These are phyloP conservation scores for Penicillium dipodomyicola DNA, from an alignment of 495 filamentous ascomycete genomes.

Conservation along the genomic window DNA sequence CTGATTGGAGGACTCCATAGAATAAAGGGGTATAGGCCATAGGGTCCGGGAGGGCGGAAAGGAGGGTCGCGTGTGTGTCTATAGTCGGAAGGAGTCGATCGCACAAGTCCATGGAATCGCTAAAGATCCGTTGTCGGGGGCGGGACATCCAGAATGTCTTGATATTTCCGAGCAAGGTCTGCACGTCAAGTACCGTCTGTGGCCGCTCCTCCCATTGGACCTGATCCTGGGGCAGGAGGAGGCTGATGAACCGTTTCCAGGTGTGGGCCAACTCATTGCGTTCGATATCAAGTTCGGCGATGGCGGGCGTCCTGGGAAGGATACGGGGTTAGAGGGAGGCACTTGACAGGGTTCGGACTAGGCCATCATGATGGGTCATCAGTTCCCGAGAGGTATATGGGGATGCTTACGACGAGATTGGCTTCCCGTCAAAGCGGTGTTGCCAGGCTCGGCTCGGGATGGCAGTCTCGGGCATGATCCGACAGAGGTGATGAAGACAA, in stretches of 20 bases:
- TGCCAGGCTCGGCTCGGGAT: constrained; percentile 18
- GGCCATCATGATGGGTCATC: neutral
- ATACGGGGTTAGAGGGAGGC: neutral
- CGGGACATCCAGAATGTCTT: constrained; percentile 35
- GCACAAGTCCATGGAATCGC: constrained; percentile 32
- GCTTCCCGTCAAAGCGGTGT: constrained; percentile 28
- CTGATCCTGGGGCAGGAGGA: constrained; percentile 33
- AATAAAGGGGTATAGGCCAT: constrained; percentile 43
- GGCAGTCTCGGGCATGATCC: constrained; percentile 25
- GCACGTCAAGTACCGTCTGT: constrained; percentile 35
- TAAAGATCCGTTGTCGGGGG: constrained; percentile 32
- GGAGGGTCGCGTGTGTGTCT: constrained; percentile 35
- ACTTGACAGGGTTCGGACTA: neutral
- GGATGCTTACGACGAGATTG: constrained; percentile 25
- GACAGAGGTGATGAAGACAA: constrained; percentile 7
- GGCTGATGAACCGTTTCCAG: constrained; percentile 43
- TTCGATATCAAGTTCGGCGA: constrained; percentile 46
- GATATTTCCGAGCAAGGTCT: constrained; percentile 29
- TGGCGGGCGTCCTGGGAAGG: constrained; percentile 29
- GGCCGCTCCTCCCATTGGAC: constrained; percentile 37
- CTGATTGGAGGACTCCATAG: constrained; percentile 44
- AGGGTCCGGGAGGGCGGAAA: constrained; percentile 37
- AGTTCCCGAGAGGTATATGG: neutral
- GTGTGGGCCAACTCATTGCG: constrained; percentile 43
- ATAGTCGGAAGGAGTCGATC: constrained; percentile 39